phyloP scores from a whole-genome alignment of 1,284 basidiomycete species.

The Ceratobasidium sp. region DNA sequence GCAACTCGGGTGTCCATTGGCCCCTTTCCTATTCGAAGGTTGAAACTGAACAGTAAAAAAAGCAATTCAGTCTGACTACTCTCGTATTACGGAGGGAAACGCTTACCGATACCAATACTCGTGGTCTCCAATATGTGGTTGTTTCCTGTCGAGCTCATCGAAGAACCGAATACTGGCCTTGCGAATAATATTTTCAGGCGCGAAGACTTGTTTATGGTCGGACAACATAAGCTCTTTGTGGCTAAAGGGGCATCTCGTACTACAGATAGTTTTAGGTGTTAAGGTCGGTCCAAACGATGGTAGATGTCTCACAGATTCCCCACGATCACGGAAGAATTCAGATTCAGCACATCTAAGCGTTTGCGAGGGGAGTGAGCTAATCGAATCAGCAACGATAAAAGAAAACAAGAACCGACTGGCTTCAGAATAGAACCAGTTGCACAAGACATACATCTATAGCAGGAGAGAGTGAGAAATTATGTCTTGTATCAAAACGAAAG shows the following conservation, averaged over 20 bases:
- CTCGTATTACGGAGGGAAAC: too few relatives aligned
- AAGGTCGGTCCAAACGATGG: background rate
- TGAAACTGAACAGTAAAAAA: background rate
- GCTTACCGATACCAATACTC: slow-evolving; percentile 28
- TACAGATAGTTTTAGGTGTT: background rate
- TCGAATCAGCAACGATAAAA: too few relatives aligned
- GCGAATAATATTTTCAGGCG: background rate
- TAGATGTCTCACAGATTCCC: slow-evolving; percentile 1
- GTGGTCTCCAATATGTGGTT: background rate
- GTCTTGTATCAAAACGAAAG: too few relatives aligned
- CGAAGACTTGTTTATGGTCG: slow-evolving; percentile 13
- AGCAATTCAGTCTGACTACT: too few relatives aligned
- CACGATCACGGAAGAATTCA: background rate
- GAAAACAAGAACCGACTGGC: slow-evolving; percentile 4
- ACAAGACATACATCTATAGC: background rate
- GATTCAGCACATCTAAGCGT: background rate
- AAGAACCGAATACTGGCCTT: slow-evolving; percentile 3
- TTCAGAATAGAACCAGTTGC: slow-evolving; percentile 25
- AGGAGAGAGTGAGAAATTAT: too few relatives aligned
- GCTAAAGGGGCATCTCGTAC: slow-evolving; percentile 2
- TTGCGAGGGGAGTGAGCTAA: too few relatives aligned
- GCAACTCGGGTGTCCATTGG: background rate
- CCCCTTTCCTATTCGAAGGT: background rate
- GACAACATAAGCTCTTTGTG: slow-evolving; percentile 7
- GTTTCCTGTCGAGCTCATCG: slow-evolving; percentile 9